A percentile compares a stretch with the other conserved stretches of the same genome.
Evolutionary conservation across 2,329 filamentous ascomycete species (phyloP).

Genomic region (Hysterium pulicare): DNA sequence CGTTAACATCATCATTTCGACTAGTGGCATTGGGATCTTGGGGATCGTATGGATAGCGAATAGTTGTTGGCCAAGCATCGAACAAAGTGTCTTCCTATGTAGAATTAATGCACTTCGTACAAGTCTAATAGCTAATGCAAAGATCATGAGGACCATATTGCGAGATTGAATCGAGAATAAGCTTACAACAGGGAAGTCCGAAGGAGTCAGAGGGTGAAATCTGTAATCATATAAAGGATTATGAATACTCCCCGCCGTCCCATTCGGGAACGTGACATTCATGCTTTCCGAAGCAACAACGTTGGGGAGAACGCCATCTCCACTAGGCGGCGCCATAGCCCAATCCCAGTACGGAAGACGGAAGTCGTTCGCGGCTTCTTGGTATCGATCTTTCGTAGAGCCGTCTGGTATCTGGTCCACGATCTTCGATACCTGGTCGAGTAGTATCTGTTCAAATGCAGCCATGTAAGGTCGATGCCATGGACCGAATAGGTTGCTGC

Average conservation of each 20-base stretch:
- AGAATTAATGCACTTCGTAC: too few relatives aligned
- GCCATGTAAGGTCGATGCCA: slow-evolving; percentile 81
- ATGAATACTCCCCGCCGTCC: slow-evolving; percentile 28
- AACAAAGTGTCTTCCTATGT: too few relatives aligned
- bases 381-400: slow-evolving; percentile 34
- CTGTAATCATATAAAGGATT: slow-evolving; percentile 45
- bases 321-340: slow-evolving; percentile 35
- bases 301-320: slow-evolving; percentile 32
- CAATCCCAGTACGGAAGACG: slow-evolving; percentile 48
- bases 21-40: slow-evolving; percentile 18
- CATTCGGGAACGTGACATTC: slow-evolving; percentile 26
- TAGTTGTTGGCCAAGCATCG: too few relatives aligned
- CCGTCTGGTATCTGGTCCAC: too few relatives aligned
- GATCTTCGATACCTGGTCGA: too few relatives aligned
- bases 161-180: too few relatives aligned
- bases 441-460: too few relatives aligned
- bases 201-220: slow-evolving; percentile 56
- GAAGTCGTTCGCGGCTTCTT: slow-evolving; percentile 32
- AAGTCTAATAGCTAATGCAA: too few relatives aligned
- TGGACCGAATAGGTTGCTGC: slow-evolving; percentile 69
- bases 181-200: too few relatives aligned
- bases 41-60: too few relatives aligned
- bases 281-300: slow-evolving; percentile 34
- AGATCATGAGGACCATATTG: too few relatives aligned
- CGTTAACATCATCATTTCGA: slow-evolving; percentile 19